Base-by-base conservation (phyloP, 192 early-diverging fungal species). In the Powellomyces hirtus region DNA sequence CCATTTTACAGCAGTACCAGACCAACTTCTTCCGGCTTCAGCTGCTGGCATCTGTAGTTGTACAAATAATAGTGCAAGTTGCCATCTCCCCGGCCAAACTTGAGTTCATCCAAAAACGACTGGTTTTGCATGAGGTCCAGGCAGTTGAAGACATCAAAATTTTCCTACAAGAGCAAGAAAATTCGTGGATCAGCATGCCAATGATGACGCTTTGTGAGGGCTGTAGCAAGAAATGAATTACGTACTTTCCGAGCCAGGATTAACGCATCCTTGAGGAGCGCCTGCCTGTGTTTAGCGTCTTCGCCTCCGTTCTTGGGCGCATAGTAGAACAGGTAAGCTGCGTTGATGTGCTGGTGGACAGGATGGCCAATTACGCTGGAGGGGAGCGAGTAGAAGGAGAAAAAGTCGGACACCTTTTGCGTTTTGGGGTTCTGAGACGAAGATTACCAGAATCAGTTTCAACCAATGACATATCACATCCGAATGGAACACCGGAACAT, bases 241-340 rank as follows among this genome's bases (percentile, higher is more conserved):
- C 22, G 24, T 70, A 79, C 79, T 1, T 78, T 73, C 37, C 66
- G 68, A 8, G 95, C 95, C 61, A 90, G 44, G 24, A 92, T 85
- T 68, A 98, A 79, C 7, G 88, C 89, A 71, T 94, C 93, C n/a
- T 81, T 82, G 56, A 95, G 84, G 38, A 99, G 74, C 18, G 59
- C 70, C 16, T 75, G 72, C 36, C 92, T 64, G 61, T 87, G 76
- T 33, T 78, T 71, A 68, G 79, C 78, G 58, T 84, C 76, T 52
- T 79, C 60, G 18, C 79, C 84, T 49, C 73, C 27, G 16, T 62
- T 79, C 62, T 83, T 77, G 16, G 80, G 80, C 29, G 66, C 79
- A 75, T 99, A 99, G 81, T 98, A 99, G 80, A 92, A 99, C 37
- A 94, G 70, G 63, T 99, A 99, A 13, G 95, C 95, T 0, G 96